Evolutionary conservation across 441 rosid species (phyloP).

Genomic region (Arabidopsis lyrata): DNA sequence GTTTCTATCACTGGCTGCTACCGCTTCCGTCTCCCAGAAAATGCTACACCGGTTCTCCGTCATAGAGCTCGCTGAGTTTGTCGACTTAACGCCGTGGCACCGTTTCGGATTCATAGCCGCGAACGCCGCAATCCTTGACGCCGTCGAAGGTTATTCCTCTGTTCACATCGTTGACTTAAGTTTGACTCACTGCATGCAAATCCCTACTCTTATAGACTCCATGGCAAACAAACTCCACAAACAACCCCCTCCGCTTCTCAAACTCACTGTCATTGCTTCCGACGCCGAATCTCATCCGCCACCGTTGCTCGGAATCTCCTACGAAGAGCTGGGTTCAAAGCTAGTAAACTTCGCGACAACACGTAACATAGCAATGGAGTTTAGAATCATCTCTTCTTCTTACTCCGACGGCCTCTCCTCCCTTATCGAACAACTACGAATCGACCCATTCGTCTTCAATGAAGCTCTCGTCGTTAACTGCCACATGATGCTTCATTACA

Average conservation of each 20-base stretch:
- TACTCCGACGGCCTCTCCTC: constrained; percentile 70
- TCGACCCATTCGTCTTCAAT: constrained; percentile 54
- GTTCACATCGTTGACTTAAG: constrained; percentile 89
- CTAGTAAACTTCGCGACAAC: constrained; percentile 73
- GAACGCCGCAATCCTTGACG: constrained; percentile 75
- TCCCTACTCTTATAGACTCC: constrained; percentile 84
- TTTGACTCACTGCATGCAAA: constrained; percentile 93
- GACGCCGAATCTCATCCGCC: constrained; percentile 51
- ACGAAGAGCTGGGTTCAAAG: constrained; percentile 71
- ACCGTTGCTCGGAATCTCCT: constrained; percentile 66
- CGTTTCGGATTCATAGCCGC: constrained; percentile 91
- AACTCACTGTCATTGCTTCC: constrained; percentile 67
- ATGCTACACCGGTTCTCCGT: constrained; percentile 72
- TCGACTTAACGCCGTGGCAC: constrained; percentile 92
- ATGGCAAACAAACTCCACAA: constrained; percentile 54
- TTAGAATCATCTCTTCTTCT: constrained; percentile 60
- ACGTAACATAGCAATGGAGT: constrained; percentile 67
- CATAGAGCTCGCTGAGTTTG: constrained; percentile 81
- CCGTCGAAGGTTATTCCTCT: constrained; percentile 68
- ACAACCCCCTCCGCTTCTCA: constrained; percentile 63
- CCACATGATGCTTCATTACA: constrained; percentile 83
- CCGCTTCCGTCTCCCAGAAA: constrained; percentile 44
- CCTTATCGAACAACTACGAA: constrained; percentile 65
- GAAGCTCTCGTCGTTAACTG: constrained; percentile 86
- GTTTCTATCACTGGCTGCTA: constrained; percentile 45